Base-by-base conservation (phyloP, 2,329 filamentous ascomycete genomes). In the Cyanodermella asteris region DNA sequence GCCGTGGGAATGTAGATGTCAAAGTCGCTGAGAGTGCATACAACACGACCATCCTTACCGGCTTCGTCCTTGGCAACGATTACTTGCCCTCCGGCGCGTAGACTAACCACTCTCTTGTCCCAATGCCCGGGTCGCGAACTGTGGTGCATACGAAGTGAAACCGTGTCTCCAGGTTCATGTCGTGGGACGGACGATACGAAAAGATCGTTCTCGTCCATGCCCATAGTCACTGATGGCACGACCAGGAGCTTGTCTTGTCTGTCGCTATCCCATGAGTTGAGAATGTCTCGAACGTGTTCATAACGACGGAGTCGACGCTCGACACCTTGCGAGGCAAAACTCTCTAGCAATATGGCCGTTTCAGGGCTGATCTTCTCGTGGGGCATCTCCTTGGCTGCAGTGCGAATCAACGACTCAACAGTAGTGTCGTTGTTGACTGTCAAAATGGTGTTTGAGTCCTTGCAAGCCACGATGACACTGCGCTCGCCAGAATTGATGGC, bases 221-320 rank as follows among this genome's bases (percentile, higher is more conserved):
- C 49, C 5, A 56, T 53, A 3, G 57, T 49, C 18, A 68, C 60
- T 3, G 61, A 55, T 9, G 70, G 58, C 27, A 72, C 51, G 13
- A 93, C 58, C 11, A 75, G 50, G 9, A 94, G 55, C 6, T 62
- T 58, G 39, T 91, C 87, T 36, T 81, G 72, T 3, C 61, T 56
- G 43, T 91, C 81, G 21, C 61, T 58, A 31, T 91, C 77, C 84
- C 84, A 94, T 1, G 81, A 90, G 44, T 91, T 90, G 61, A 93
- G 64, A 13, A 91, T 65, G 39, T 91, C 78, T 31, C 78, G 67
- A 16, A 94, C 63, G 32, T 67, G 68, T 50, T 94, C 84, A 43
- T 91, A 93, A 19, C 69, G 71, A 20, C 84, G 72, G 14, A 94
- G 51, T 1, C 76, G 73, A 19, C 84, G 68, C 44, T 90, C 76